Base-by-base conservation (phyloP, 805 yeast species). In the Kluyveromyces starmeri region DNA sequence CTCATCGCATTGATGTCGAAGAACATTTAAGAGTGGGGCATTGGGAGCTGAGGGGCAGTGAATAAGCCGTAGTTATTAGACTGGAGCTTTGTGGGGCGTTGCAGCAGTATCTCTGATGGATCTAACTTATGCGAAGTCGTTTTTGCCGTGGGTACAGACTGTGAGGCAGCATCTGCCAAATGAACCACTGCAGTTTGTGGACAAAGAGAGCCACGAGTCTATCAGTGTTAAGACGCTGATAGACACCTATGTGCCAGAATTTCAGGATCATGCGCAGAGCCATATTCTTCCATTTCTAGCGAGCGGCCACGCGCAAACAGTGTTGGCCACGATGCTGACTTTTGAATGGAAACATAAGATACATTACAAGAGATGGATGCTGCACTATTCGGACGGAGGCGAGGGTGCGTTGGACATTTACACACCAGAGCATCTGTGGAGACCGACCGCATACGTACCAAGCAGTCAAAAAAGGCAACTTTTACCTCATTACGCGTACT, bases 241-340 rank as follows among this genome's bases (percentile, higher is more conserved):
- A 7, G 49, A 55, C 26, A 42, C 47, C 7, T 42, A 50, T 30
- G 55, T 64, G 11, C 75, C 77, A 1, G 71, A 64, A 36, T 68
- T 74, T 34, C 44, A 50, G 10, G 50, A 66, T 17, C 65, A 65
- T 5, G 54, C 70, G 31, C 64, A 63, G 47, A 60, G 72, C 31
- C 51, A 68, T 53, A 61, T 77, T 52, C 68, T 71, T 44, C 85
- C 85, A 3, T 54, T 67, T 8, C 51, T 79, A 30, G 67, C 71
- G 53, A 75, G 73, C 44, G 89, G 89, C 7, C 70, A 78, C 41
- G 54, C 81, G 25, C 94, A 83, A 52, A 82, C 92, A 2, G 52
- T 73, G 36, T 73, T 70, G 50, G 79, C 86, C 20, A 72, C 78
- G 0, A 47, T 63, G 16, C 64, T 68, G 31, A 58, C 61, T 18